These are phyloP conservation scores for Eimeria necatrix DNA, from an alignment of 169 alveolate genomes.

Conservation along the genomic window DNA sequence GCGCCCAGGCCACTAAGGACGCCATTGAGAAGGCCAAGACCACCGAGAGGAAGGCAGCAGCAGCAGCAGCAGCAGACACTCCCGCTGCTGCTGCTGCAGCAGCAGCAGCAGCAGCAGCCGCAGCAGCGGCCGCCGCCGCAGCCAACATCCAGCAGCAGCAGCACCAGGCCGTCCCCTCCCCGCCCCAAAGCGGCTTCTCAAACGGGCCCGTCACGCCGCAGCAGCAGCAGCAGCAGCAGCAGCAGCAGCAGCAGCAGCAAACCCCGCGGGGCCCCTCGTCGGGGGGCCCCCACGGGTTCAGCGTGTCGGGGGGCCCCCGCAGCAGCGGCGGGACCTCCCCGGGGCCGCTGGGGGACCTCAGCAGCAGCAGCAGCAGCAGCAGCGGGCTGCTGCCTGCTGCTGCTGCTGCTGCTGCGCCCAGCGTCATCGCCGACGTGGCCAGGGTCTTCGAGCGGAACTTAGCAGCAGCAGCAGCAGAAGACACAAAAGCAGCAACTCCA, in stretches of 20 bases:
- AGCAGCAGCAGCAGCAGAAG: background rate
- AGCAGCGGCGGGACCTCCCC: conserved; percentile 21
- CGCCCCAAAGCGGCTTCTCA: background rate
- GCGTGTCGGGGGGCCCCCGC: background rate
- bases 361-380: background rate
- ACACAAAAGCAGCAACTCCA: background rate
- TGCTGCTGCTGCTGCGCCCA: conserved; percentile 8
- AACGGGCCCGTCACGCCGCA: background rate
- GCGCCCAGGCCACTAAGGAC: conserved; percentile 77
- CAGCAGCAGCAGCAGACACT: background rate
- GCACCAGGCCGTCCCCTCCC: background rate
- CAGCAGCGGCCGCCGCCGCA: too few relatives aligned
- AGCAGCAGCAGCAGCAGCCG: background rate
- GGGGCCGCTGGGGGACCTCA: background rate
- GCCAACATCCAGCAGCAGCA: too few relatives aligned
- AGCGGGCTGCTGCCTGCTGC: background rate
- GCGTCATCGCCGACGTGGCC: background rate
- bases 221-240: background rate
- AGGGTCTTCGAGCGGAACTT: background rate
- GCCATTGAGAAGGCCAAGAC: conserved; percentile 66
- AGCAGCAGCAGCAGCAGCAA: conserved; percentile 23
- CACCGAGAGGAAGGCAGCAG: background rate
- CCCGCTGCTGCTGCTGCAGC: background rate
- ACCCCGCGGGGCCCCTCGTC: background rate
- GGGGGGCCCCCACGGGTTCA: background rate